Base-by-base conservation (phyloP, 179 eudicot genomes). In the Pouteria campechiana region DNA sequence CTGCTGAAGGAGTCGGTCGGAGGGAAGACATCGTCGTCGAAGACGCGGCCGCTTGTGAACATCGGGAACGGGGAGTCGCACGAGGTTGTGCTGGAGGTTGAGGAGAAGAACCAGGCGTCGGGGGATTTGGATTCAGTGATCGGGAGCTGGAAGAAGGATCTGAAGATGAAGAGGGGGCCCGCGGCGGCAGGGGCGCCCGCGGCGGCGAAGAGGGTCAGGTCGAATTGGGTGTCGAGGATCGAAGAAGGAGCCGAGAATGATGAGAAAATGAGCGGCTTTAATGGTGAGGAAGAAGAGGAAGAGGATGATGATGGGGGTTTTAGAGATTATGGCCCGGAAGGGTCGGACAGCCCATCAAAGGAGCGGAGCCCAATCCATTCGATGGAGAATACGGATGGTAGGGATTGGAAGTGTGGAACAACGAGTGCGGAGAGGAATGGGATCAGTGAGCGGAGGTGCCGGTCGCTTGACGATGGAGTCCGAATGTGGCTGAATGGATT, bases 401-500 rank as follows among this genome's bases (percentile, higher is more conserved):
- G 2, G 12, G 45, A 13, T 8, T 38, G 34, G 2, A 22, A 29
- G 14, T 32, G 40, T n/a, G 64, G 68, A 52, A 58, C 6, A 20
- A 41, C 28, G 24, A 67, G 38, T 38, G 25, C 22, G 16, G 60
- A 63, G 30, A 50, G 67, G 23, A 48, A 71, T 49, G 75, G 75
- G 30, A n/a, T n/a, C n/a, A 45, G 32, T 25, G 41, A 28, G 18
- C 21, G 32, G 46, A 10, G 22, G 13, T 13, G 29, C 1, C 5
- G 43, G 25, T 35, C 17, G 34, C 33, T 48, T 24, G 54, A 49
- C 5, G 49, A 45, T 8, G 82, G 71, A 17, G 75, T 72, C 7
- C 61, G 57, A 44, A 61, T 42, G 34, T 76, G 83, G 83, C 55
- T 76, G 41, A 36, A 68, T 31, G 53, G 67, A 9, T 25, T 76